Evolutionary conservation across 345 rosid genomes (phyloP).

Genomic region (Iberis pinnata): DNA sequence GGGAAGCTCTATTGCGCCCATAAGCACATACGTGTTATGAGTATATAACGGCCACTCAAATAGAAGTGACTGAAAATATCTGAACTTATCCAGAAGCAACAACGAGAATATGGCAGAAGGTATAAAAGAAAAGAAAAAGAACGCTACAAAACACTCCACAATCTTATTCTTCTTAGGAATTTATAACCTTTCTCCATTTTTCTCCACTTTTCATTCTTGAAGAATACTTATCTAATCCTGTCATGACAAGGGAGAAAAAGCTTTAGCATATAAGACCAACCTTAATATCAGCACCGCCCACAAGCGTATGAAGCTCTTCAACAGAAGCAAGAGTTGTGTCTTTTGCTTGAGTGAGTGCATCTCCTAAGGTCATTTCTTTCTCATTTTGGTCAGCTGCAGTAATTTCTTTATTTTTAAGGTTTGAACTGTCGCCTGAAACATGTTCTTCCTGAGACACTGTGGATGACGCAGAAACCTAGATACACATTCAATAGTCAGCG

Average conservation of each 20-base stretch:
- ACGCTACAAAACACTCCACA: conserved; percentile 8
- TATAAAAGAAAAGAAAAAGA: neutral
- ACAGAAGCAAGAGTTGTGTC: conserved; percentile 76
- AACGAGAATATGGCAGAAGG: neutral
- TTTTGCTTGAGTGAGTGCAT: conserved; percentile 72
- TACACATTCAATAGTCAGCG: conserved; percentile 32
- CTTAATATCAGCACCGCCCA: conserved; percentile 98
- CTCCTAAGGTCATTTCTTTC: conserved; percentile 67
- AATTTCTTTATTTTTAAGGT: conserved; percentile 44
- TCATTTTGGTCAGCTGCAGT: conserved; percentile 47
- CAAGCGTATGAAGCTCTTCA: conserved; percentile 93
- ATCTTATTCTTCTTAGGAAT: conserved; percentile 2
- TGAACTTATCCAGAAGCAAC: conserved; percentile 18
- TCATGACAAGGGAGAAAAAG: neutral
- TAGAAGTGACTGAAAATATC: conserved; percentile 18
- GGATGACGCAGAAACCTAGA: conserved; percentile 54
- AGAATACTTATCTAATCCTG: conserved; percentile 5
- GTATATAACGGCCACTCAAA: neutral
- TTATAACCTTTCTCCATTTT: neutral
- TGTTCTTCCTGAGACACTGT: conserved; percentile 43
- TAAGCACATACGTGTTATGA: neutral
- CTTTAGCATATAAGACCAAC: conserved; percentile 29
- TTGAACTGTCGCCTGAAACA: conserved; percentile 42
- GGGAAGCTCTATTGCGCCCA: conserved; percentile 4
- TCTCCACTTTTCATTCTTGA: neutral